phyloP scores from a whole-genome alignment of 257 asterid species.

The Verbena officinalis region DNA sequence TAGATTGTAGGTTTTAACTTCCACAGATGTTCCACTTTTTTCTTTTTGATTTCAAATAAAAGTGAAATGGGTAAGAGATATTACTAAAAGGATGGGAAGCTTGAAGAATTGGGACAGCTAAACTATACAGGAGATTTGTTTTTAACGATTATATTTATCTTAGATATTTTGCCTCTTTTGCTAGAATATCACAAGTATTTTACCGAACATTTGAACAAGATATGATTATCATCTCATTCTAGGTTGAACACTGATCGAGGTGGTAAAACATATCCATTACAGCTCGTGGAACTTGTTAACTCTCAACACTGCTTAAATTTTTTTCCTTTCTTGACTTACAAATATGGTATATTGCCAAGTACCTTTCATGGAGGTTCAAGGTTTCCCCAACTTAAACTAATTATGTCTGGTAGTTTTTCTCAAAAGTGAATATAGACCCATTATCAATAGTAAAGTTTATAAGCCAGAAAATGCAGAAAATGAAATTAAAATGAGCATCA shows the following conservation, averaged over 20 bases:
- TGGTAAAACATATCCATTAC: too few relatives aligned
- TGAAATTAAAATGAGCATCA: slow-evolving; percentile 24
- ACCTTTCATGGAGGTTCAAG: slow-evolving; percentile 6
- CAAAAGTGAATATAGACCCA: slow-evolving; percentile 18
- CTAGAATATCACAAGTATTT: too few relatives aligned
- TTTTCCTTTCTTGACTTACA: background rate
- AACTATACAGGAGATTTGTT: background rate
- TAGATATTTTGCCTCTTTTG: too few relatives aligned
- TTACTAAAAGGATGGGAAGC: background rate
- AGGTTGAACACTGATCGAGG: too few relatives aligned
- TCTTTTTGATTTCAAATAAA: background rate
- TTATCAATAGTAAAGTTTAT: too few relatives aligned
- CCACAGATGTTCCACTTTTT: background rate
- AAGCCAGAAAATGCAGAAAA: slow-evolving; percentile 29
- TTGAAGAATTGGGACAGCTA: background rate
- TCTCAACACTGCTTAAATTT: slow-evolving; percentile 7
- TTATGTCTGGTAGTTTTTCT: slow-evolving; percentile 17
- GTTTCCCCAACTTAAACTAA: slow-evolving; percentile 1
- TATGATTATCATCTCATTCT: too few relatives aligned
- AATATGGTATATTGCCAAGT: background rate
- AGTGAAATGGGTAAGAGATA: background rate
- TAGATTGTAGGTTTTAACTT: background rate
- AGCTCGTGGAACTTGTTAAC: background rate
- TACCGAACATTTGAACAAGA: too few relatives aligned
- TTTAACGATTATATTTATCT: too few relatives aligned